Conservation (phyloP, 1,284 basidiomycete species). For the Ceratobasidium sp. region DNA sequence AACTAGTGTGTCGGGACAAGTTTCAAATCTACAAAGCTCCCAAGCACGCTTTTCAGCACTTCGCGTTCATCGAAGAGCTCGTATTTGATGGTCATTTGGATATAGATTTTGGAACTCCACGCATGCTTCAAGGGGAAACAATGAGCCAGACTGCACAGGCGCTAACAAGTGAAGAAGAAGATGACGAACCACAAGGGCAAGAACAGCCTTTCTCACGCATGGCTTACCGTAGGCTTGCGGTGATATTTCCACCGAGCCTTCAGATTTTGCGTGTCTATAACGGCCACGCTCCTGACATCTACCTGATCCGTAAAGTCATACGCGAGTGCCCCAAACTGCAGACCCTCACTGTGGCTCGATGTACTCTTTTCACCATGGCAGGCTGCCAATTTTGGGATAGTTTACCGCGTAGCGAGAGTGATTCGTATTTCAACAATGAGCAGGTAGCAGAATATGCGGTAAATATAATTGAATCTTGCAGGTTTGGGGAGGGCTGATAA, state of each 20-base stretch:
- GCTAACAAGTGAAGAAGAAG: neutral
- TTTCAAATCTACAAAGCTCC: constrained; percentile 12
- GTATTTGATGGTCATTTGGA: constrained; percentile 23
- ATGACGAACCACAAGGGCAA: too few relatives aligned
- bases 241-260: neutral
- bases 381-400: constrained; percentile 20
- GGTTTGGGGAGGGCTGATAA: neutral
- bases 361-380: neutral
- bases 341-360: constrained; percentile 14
- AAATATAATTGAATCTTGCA: neutral
- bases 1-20: neutral
- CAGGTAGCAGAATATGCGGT: constrained; percentile 20
- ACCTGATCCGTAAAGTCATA: constrained; percentile 11
- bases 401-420: constrained; percentile 15
- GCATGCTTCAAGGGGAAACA: neutral
- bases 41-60: neutral
- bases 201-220: neutral
- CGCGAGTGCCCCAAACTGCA: constrained; percentile 11
- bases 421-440: constrained; percentile 28
- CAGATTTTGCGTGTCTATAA: constrained; percentile 6
- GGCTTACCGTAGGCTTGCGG: constrained; percentile 11
- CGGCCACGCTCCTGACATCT: constrained; percentile 30
- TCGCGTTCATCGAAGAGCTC: constrained; percentile 12
- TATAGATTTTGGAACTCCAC: neutral
- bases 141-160: neutral